These are phyloP conservation scores for Sporothrix curviconia DNA, from an alignment of 2,329 filamentous ascomycete genomes.

Conservation along the genomic window DNA sequence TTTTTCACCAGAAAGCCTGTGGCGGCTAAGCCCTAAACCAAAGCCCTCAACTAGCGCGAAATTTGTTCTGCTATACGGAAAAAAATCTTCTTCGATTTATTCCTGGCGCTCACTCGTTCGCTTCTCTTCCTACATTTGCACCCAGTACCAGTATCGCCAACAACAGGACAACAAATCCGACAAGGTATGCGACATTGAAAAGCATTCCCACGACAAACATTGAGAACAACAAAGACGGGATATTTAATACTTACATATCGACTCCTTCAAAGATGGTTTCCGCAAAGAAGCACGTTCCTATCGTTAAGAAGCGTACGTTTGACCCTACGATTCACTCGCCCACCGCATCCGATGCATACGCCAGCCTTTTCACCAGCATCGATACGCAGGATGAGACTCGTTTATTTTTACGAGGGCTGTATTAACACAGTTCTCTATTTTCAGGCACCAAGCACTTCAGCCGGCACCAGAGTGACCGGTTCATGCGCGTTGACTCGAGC, in stretches of 20 bases:
- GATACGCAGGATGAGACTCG: too few species aligned
- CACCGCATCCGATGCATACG: too few species aligned
- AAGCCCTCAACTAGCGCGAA: conserved; percentile 13
- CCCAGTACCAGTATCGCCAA: conserved; percentile 10
- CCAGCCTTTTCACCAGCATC: too few species aligned
- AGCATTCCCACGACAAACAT: too few species aligned
- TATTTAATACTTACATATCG: conserved; percentile 12
- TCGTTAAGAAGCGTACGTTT: conserved; percentile 99
- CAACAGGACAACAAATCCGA: conserved; percentile 14
- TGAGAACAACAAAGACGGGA: conserved; percentile 17
- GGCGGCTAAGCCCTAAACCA: conserved; percentile 14
- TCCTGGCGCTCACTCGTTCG: background rate
- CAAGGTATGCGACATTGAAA: conserved; percentile 12
- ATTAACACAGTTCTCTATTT: background rate
- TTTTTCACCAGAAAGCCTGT: conserved; percentile 10
- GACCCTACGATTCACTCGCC: background rate
- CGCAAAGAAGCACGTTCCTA: conserved; percentile 98
- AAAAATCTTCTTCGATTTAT: conserved; percentile 14
- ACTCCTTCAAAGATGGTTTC: conserved; percentile 74
- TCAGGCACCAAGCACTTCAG: conserved; percentile 90
- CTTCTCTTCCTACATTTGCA: conserved; percentile 1
- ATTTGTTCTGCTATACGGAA: conserved; percentile 9
- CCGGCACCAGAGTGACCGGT: conserved; percentile 96
- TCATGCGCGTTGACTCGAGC: conserved; percentile 81
- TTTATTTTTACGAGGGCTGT: background rate